Base-by-base conservation (phyloP, 2,329 filamentous ascomycete species). In the Torrubiella hemipterigena region DNA sequence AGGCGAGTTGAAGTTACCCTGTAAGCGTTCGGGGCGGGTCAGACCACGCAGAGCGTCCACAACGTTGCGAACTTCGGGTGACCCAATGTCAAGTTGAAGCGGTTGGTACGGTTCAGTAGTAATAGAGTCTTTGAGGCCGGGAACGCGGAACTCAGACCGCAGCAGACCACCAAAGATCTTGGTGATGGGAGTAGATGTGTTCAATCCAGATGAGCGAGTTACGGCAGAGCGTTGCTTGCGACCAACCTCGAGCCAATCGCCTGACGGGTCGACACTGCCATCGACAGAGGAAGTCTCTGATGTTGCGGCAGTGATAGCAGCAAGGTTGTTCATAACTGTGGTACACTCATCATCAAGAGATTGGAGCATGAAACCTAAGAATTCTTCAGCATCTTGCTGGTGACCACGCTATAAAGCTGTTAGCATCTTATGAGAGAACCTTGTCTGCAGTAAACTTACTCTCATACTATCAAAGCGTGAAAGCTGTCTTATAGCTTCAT, bases 321-420 rank as follows among this genome's bases (percentile, higher is more conserved):
- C 32, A n/a, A n/a, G n/a, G 14, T 41, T 52, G 25, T 45, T 48
- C 61, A 93, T 81, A 28, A 89, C 77, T 35, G 77, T 69, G 12
- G 77, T 74, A 51, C 87, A 95, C 54, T 98, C 91, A 41, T 96
- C 87, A 45, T 95, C 87, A 20, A 98, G 72, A 29, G 85, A 84
- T 48, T 94, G 87, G 4, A 98, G 67, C 20, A 98, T 65, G 52
- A 96, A 93, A 1, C 87, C 89, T 16, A 98, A 64, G 44, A 98
- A 98, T 49, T 98, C 91, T 50, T 98, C 86, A 2, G 91, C 91
- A 59, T 98, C 91, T 63, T 98, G 89, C 53, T 98, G 91, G 46
- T 95, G 89, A 12, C 91, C 91, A 38, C 86, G 81, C 78, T 86
- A 41, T 31, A 33, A 56, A 2, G 6, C 17, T 7, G 28, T 42